A percentile compares a stretch with the other conserved stretches of the same genome.
phyloP scores from a whole-genome alignment of 805 yeast species.

The Debaryomyces maramus region DNA sequence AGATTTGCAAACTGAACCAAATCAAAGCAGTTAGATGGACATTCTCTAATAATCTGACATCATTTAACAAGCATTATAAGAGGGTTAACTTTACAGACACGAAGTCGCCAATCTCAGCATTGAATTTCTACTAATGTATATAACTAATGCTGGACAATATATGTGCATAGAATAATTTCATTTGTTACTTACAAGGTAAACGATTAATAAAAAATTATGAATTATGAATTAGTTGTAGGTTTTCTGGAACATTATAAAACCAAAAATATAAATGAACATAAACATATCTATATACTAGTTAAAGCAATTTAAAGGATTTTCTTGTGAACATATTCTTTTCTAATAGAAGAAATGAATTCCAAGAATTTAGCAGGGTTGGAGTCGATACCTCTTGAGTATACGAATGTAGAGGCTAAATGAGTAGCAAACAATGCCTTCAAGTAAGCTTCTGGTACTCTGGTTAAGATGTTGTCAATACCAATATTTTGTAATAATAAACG shows the following conservation, averaged over 20 bases:
- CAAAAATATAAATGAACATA: too few relatives aligned
- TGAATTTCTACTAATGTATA: too few relatives aligned
- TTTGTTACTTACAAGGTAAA: too few relatives aligned
- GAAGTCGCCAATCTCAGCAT: too few relatives aligned
- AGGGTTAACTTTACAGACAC: too few relatives aligned
- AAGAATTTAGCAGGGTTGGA: slow-evolving; percentile 78
- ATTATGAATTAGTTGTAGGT: background rate
- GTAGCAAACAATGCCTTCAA: slow-evolving; percentile 87
- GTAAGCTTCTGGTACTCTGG: slow-evolving; percentile 84
- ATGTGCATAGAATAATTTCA: background rate
- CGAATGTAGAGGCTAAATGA: slow-evolving; percentile 79
- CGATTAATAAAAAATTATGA: too few relatives aligned
- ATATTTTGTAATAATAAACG: slow-evolving; percentile 60
- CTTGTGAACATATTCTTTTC: slow-evolving; percentile 42
- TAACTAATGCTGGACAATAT: too few relatives aligned
- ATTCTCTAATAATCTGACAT: too few relatives aligned
- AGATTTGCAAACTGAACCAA: slow-evolving; percentile 16
- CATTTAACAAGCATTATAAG: too few relatives aligned
- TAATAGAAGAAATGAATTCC: slow-evolving; percentile 62
- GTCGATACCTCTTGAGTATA: slow-evolving; percentile 76
- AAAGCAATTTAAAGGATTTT: slow-evolving; percentile 27
- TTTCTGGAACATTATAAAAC: background rate
- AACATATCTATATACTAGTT: slow-evolving; percentile 3
- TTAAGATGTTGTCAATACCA: slow-evolving; percentile 66
- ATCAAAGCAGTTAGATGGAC: too few relatives aligned